Base-by-base conservation (phyloP, 371 early-diverging fungal genomes). In the Syncephalis plumigaleata region DNA sequence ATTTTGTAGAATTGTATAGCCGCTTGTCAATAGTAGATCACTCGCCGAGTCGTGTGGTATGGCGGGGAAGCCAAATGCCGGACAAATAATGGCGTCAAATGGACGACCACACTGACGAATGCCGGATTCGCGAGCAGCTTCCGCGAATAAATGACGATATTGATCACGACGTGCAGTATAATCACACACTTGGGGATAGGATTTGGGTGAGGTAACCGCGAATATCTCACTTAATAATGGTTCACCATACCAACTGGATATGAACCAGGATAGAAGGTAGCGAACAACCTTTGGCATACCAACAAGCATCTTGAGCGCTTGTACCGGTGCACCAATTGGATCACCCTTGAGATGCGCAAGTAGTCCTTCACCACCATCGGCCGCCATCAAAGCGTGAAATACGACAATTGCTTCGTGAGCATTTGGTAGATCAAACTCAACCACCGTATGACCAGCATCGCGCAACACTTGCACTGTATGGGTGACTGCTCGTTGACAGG, bases 41-140 rank as follows among this genome's bases (percentile, higher is more conserved):
- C 9, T 9, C 11, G 40, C 24, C 15, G 21, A 15, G 2, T 25
- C 42, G 25, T 48, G 49, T n/a, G 9, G 16, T 9, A 25, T 16
- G 11, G 49, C 11, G 15, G 49, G 40, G 3, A 16, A 3, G 7
- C 23, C n/a, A 25, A 18, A 18, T 15, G 13, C 17, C 9, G 49
- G 49, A 16, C 40, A 31, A n/a, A 48, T 48, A 7, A 48, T 11
- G 31, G 16, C 15, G 22, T 48, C 49, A 9, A 48, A 9, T 23
- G 15, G 9, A 15, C 21, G 21, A 17, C 21, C 40, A 40, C 40
- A 18, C 25, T 25, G 5, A 22, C 40, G 9, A 9, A 5, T n/a
- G 3, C 3, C 25, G 4, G n/a, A 21, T 24, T 23, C 25, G 24
- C 38, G 23, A 21, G 37, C 15, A 9, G 38, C 15, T 2, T 15